These are phyloP conservation scores for Antrodiella citrinella DNA, from an alignment of 768 basidiomycete genomes.

Conservation along the genomic window DNA sequence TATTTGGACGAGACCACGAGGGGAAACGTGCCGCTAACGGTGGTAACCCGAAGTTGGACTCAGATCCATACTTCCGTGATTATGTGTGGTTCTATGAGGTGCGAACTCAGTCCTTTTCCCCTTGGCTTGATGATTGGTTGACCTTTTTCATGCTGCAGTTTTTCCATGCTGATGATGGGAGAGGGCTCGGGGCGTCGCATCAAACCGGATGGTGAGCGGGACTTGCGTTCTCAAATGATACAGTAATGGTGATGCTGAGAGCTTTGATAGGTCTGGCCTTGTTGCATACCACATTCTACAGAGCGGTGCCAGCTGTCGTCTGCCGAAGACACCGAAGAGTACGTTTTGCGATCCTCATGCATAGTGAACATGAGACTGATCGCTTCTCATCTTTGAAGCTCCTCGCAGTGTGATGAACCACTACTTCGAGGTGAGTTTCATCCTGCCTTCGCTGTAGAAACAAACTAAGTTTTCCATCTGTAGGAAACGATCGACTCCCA, in stretches of 20 bases:
- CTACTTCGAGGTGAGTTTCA: slow-evolving; percentile 80
- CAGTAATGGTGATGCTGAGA: no score
- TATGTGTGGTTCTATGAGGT: slow-evolving; percentile 97
- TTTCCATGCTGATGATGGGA: slow-evolving; percentile 91
- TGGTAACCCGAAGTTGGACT: slow-evolving; percentile 77
- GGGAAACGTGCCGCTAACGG: slow-evolving; percentile 90
- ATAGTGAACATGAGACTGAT: slow-evolving; percentile 4
- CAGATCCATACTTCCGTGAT: slow-evolving; percentile 93
- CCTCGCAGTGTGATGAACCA: slow-evolving; percentile 82
- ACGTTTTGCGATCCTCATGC: slow-evolving; percentile 23
- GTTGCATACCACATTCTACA: slow-evolving; percentile 90
- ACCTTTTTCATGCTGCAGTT: slow-evolving; percentile 41
- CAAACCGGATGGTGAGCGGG: slow-evolving; percentile 93
- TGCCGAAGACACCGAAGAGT: slow-evolving; percentile 94
- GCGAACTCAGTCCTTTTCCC: slow-evolving; percentile 8
- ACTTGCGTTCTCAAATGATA: no score
- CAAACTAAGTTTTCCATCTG: slow-evolving; percentile 2
- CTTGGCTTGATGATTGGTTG: not conserved
- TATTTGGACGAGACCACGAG: slow-evolving; percentile 87
- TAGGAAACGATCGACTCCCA: slow-evolving; percentile 69
- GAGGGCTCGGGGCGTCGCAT: slow-evolving; percentile 93
- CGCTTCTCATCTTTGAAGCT: slow-evolving; percentile 35
- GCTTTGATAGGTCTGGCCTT: slow-evolving; percentile 68
- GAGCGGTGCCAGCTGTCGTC: slow-evolving; percentile 78
- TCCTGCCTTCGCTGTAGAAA: not conserved